Evolutionary conservation across 2,329 filamentous ascomycete species (phyloP).

Genomic region (Fusarium secorum): DNA sequence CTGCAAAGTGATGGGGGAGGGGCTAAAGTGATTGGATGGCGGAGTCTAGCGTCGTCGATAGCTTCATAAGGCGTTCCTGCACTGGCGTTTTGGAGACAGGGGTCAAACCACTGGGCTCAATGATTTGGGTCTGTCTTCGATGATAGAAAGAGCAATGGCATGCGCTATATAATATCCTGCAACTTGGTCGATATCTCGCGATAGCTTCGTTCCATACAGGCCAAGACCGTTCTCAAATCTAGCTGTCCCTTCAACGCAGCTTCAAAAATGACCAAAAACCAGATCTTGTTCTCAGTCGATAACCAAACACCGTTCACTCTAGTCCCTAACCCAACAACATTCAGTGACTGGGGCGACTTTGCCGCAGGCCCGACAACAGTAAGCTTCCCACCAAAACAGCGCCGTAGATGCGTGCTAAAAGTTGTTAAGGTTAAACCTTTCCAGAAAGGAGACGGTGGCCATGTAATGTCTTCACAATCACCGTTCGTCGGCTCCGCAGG

Average conservation of each 20-base stretch:
- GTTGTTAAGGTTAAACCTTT: background rate
- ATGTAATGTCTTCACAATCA: background rate
- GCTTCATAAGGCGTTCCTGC: background rate
- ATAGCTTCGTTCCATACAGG: background rate
- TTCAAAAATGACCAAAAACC: background rate
- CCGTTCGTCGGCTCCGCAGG: background rate
- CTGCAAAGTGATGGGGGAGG: background rate
- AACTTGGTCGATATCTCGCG: no score
- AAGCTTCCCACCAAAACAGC: accelerated
- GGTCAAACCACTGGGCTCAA: background rate
- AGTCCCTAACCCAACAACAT: background rate
- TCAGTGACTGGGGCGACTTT: background rate
- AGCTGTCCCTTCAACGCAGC: accelerated
- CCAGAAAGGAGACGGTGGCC: background rate
- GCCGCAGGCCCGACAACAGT: background rate
- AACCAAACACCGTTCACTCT: background rate
- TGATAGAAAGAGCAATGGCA: no score
- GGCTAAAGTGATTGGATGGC: accelerated
- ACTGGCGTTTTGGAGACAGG: background rate
- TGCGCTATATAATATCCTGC: background rate
- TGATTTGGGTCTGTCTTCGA: accelerated
- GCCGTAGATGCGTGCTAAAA: accelerated
- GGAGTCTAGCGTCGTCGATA: background rate
- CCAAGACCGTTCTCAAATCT: accelerated
- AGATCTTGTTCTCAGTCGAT: background rate